Evolutionary conservation across 2,329 filamentous ascomycete species (phyloP).

Genomic region (Xylariomycetidae sp.): DNA sequence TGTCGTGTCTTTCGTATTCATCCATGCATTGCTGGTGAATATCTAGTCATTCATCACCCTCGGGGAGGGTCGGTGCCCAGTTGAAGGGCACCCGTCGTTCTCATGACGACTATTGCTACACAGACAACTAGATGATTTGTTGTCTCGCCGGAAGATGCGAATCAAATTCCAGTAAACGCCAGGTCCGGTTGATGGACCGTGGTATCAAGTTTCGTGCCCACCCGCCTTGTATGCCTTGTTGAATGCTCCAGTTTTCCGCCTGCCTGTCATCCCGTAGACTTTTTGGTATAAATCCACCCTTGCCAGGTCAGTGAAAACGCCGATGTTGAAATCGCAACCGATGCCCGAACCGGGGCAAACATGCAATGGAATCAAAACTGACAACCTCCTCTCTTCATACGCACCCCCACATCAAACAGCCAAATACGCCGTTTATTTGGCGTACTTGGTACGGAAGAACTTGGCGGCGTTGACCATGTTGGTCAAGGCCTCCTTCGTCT

Average conservation of each 20-base stretch:
- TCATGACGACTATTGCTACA: constrained; percentile 20
- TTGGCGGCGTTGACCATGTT: constrained; percentile 99
- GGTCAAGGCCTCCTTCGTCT: constrained; percentile 91
- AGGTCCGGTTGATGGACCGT: constrained; percentile 30
- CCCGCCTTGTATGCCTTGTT: constrained; percentile 29
- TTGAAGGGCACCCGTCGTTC: constrained; percentile 20
- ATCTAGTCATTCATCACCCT: no score
- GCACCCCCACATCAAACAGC: constrained; percentile 11
- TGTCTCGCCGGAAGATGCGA: constrained; percentile 18
- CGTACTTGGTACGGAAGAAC: constrained; percentile 86
- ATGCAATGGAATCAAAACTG: constrained; percentile 26
- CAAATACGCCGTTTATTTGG: constrained; percentile 44
- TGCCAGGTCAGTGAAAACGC: constrained; percentile 36
- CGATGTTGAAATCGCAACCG: constrained; percentile 54
- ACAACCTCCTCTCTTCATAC: constrained; percentile 13
- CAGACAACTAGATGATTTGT: constrained; percentile 16
- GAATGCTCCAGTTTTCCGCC: constrained; percentile 27
- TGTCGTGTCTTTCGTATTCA: no score
- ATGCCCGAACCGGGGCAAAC: constrained; percentile 18
- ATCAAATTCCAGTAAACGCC: constrained; percentile 28
- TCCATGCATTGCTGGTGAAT: no score
- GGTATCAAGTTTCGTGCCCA: constrained; percentile 28
- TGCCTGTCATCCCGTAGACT: constrained; percentile 25
- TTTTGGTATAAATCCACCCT: constrained; percentile 26
- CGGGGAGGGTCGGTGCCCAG: no score